Evolutionary conservation across 192 early-diverging fungal genomes (phyloP).

Genomic region (Kappamyces sp.): DNA sequence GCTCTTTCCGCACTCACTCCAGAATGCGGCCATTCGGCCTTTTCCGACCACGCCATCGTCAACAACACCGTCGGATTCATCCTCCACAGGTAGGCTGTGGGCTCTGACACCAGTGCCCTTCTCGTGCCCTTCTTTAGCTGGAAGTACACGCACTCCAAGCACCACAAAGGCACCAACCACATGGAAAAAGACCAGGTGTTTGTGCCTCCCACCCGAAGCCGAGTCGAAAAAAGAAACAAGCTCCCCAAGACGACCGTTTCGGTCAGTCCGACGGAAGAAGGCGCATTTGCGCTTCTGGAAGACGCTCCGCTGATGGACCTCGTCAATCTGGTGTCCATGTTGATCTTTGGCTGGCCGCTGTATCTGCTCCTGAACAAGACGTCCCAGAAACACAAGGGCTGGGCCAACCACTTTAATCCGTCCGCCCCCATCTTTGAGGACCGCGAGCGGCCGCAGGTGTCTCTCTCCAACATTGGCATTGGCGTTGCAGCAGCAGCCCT

Average conservation of each 20-base stretch:
- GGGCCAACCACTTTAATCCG: conserved; percentile 85
- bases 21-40: conserved; percentile 94
- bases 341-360: conserved; percentile 80
- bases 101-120: too few species aligned
- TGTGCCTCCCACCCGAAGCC: conserved; percentile 70
- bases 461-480: conserved; percentile 73
- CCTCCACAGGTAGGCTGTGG: too few species aligned
- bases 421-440: conserved; percentile 71
- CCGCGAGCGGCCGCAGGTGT: conserved; percentile 61
- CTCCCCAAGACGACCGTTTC: conserved; percentile 25
- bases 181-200: conserved; percentile 94
- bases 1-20: conserved; percentile 15
- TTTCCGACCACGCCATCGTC: conserved; percentile 76
- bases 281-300: conserved; percentile 53
- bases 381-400: conserved; percentile 66
- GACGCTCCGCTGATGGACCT: conserved; percentile 69
- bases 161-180: conserved; percentile 88
- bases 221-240: conserved; percentile 34
- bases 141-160: conserved; percentile 43
- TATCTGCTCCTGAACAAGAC: conserved; percentile 77
- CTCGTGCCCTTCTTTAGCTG: conserved; percentile 74
- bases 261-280: conserved; percentile 20
- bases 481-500: conserved; percentile 46
- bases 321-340: conserved; percentile 59
- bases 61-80: conserved; percentile 86